These are phyloP conservation scores for Cylindrotheca closterium DNA, from an alignment of 108 stramenopile species.

Conservation along the genomic window DNA sequence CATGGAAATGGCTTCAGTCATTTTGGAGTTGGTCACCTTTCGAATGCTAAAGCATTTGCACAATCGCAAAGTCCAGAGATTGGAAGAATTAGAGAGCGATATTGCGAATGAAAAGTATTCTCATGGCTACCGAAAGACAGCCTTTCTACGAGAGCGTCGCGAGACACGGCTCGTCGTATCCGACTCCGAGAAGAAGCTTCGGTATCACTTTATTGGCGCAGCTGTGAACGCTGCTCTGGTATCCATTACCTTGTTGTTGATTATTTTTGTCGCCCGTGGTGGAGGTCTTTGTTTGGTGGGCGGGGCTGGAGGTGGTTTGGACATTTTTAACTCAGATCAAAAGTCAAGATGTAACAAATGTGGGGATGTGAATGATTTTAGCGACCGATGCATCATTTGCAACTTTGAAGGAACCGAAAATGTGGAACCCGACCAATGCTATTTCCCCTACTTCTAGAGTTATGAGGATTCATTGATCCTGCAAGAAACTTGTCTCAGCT, in stretches of 20 bases:
- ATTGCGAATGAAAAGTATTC: neutral
- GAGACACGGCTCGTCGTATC: constrained; percentile 18
- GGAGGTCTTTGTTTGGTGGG: constrained; percentile 34
- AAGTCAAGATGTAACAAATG: constrained; percentile 21
- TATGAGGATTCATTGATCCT: no score
- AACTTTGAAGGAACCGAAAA: neutral
- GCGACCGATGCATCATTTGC: constrained; percentile 10
- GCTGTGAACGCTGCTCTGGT: constrained; percentile 25
- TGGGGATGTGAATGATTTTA: neutral
- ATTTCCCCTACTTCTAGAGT: constrained; percentile 26
- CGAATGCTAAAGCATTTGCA: constrained; percentile 16
- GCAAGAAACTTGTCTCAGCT: no score
- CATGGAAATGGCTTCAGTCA: constrained; percentile 27
- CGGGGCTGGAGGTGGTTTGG: constrained; percentile 1
- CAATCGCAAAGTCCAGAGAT: constrained; percentile 8
- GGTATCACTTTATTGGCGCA: constrained; percentile 29
- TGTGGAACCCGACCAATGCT: constrained; percentile 9
- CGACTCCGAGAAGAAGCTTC: constrained; percentile 12
- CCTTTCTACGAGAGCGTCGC: constrained; percentile 29
- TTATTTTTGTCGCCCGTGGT: constrained; percentile 25
- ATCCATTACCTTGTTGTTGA: constrained; percentile 22
- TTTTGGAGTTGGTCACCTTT: constrained; percentile 25
- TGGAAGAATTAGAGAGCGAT: constrained; percentile 17
- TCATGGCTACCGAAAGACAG: constrained; percentile 8
- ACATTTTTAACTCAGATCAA: constrained; percentile 26